Evolutionary conservation across 805 yeast species (phyloP).

Genomic region (Wickerhamomyces alni): DNA sequence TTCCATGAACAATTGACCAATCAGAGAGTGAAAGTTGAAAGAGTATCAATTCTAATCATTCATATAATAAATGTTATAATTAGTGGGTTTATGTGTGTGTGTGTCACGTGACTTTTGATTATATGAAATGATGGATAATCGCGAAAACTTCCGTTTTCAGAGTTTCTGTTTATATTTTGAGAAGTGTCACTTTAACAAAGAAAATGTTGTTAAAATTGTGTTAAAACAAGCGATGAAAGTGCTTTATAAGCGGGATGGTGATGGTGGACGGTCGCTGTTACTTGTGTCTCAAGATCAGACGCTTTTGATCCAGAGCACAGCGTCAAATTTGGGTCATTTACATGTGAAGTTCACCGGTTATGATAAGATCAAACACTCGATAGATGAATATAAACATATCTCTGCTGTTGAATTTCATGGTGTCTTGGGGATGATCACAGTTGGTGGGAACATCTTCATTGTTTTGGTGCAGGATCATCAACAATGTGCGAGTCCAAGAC

Average conservation of each 20-base stretch:
- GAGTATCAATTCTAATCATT: too few species aligned
- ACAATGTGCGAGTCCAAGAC: conserved; percentile 55
- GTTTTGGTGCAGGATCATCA: conserved; percentile 51
- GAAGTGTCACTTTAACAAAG: not conserved
- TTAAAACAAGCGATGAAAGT: not conserved
- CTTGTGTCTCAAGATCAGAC: not conserved
- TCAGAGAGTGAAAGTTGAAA: too few species aligned
- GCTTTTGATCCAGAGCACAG: not conserved
- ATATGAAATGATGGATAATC: too few species aligned
- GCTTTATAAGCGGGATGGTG: not conserved
- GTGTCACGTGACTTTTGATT: too few species aligned
- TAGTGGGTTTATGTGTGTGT: too few species aligned
- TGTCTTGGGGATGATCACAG: conserved; percentile 52
- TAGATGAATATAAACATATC: conserved; percentile 10
- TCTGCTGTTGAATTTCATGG: conserved; percentile 43
- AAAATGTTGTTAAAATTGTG: not conserved
- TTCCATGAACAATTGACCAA: not conserved
- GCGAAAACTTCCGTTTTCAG: too few species aligned
- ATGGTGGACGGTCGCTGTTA: not conserved
- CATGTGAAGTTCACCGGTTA: not conserved
- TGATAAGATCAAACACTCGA: not conserved
- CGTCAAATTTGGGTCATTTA: not conserved
- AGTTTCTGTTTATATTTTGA: too few species aligned
- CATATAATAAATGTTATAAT: too few species aligned
- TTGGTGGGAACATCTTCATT: conserved; percentile 49